phyloP scores from a whole-genome alignment of 441 rosid genomes.

The Biscutella laevigata region DNA sequence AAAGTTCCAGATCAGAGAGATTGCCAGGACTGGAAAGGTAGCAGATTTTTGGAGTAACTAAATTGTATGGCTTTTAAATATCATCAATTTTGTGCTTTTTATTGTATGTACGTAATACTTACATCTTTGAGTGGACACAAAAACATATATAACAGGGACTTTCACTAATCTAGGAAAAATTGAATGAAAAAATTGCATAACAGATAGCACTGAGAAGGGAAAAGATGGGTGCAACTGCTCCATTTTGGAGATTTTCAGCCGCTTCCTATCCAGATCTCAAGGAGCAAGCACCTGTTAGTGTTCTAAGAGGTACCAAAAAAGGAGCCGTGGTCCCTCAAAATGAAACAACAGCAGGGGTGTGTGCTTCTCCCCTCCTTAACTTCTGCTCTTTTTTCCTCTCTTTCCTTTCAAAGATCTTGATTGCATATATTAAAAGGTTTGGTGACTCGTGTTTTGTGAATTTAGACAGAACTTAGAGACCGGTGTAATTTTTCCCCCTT shows the following conservation, averaged over 20 bases:
- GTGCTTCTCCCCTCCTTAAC: constrained; percentile 29
- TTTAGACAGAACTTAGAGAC: not conserved
- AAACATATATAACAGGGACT: not conserved
- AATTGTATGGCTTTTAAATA: constrained; percentile 37
- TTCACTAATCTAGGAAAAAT: not conserved
- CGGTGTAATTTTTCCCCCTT: not conserved
- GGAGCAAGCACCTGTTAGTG: constrained; percentile 34
- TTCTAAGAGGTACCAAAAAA: constrained; percentile 36
- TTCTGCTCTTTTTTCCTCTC: not conserved
- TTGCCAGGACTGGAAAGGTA: constrained; percentile 88
- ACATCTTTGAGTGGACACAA: constrained; percentile 5
- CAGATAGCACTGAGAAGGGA: constrained; percentile 92
- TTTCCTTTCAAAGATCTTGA: constrained; percentile 2
- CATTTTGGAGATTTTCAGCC: constrained; percentile 95
- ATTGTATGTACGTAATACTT: not conserved
- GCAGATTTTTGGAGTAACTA: constrained; percentile 33
- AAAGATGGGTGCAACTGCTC: constrained; percentile 87
- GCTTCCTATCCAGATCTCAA: constrained; percentile 92
- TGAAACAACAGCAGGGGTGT: constrained; percentile 48
- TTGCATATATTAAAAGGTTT: not conserved
- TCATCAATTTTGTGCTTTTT: constrained; percentile 8
- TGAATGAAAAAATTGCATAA: constrained; percentile 4
- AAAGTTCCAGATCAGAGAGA: constrained; percentile 62
- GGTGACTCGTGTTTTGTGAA: not conserved
- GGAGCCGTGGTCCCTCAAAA: constrained; percentile 30